phyloP scores from a whole-genome alignment of 306 rosid species.

The Glycine soja region DNA sequence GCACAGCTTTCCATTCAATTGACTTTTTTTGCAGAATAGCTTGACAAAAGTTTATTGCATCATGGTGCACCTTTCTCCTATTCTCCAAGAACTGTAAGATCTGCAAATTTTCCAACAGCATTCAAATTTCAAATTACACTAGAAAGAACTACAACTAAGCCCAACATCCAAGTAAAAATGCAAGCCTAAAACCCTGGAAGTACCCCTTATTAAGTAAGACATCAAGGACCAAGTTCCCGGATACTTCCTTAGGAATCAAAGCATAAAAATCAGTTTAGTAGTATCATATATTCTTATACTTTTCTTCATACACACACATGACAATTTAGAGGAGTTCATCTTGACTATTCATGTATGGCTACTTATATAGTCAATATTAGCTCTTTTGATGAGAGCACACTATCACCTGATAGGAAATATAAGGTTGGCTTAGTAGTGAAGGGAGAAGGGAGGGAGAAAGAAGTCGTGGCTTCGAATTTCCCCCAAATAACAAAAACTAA shows the following conservation, averaged over 20 bases:
- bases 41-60: constrained; percentile 76
- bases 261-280: neutral
- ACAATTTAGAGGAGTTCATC: neutral
- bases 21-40: constrained; percentile 68
- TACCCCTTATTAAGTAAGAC: constrained; percentile 14
- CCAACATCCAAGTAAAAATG: constrained; percentile 55
- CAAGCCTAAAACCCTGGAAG: constrained; percentile 2
- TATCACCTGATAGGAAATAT: too few species aligned
- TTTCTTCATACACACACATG: too few species aligned
- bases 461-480: too few species aligned
- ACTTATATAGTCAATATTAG: neutral
- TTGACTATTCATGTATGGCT: too few species aligned
- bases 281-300: too few species aligned
- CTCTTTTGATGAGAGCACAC: neutral
- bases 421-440: too few species aligned
- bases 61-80: constrained; percentile 73
- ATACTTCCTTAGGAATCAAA: neutral
- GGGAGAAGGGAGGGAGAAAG: too few species aligned
- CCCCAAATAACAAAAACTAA: too few species aligned
- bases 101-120: constrained; percentile 54
- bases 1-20: constrained; percentile 75
- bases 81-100: constrained; percentile 64
- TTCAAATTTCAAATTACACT: constrained; percentile 25
- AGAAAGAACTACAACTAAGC: constrained; percentile 32
- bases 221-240: neutral